Conservation (phyloP, 176 grass and related monocot genomes). For the Phoenix roebelenii region DNA sequence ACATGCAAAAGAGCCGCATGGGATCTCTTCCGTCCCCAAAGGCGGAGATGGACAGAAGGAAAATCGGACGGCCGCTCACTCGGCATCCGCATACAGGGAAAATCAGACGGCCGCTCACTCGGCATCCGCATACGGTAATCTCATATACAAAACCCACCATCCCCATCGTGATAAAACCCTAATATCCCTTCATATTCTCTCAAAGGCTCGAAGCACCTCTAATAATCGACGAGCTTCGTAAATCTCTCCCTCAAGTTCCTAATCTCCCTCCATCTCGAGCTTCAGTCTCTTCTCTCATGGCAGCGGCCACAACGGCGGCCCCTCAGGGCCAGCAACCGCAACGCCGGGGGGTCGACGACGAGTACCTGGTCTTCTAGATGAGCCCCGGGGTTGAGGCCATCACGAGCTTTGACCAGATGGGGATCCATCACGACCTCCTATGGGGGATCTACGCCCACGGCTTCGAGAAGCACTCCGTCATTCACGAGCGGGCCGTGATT, state of each 20-base stretch:
- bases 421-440: slow-evolving; percentile 80
- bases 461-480: slow-evolving; percentile 3
- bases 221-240: too few relatives aligned
- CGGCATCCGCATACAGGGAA: too few relatives aligned
- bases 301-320: slow-evolving; percentile 20
- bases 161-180: too few relatives aligned
- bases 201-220: too few relatives aligned
- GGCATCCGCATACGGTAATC: too few relatives aligned
- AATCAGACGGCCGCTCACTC: too few relatives aligned
- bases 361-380: slow-evolving; percentile 77
- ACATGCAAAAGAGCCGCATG: too few relatives aligned
- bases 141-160: too few relatives aligned
- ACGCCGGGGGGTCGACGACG: slow-evolving; percentile 52
- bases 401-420: slow-evolving; percentile 88
- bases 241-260: neutral
- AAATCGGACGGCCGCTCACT: too few relatives aligned
- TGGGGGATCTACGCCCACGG: slow-evolving; percentile 8
- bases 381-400: slow-evolving; percentile 77
- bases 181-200: too few relatives aligned
- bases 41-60: too few relatives aligned
- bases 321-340: slow-evolving; percentile 8
- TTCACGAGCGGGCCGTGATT: neutral
- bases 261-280: neutral
- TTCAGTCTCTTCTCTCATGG: neutral
- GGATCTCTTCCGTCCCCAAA: too few relatives aligned